Evolutionary conservation across 768 basidiomycete species (phyloP), one percentile per base, ranked within the genome.

Genomic region (Amanita molliuscula): DNA sequence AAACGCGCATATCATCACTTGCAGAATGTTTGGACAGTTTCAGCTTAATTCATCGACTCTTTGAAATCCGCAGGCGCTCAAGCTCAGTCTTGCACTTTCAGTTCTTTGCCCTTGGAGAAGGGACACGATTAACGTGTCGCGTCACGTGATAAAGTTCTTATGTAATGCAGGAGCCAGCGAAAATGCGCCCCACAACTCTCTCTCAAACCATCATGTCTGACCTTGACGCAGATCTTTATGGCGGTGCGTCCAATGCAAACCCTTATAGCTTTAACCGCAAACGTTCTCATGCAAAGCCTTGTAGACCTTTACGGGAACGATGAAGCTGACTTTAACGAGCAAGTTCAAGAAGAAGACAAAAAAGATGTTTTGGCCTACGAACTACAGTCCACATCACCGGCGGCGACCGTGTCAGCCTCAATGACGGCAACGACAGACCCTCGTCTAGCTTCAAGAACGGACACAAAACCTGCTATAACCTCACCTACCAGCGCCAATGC

Each of bases 161-260:
- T 48, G 44, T 54, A 44, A 54, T 21, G 33, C 21, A 23, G 11
- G 31, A 33, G 36, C 28, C 38, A 21, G 25, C 29, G 37, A 47
- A 47, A 28, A 35, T 43, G 25, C 29, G n/a, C 53, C 55, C 57
- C 46, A 47, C 54, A 58, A 52, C 61, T 64, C 58, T 63, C 56
- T 55, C 58, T 62, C 54, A 48, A 55, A 65, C 69, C 62, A 65
- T 63, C 58, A 85, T 85, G 85, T 81, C 83, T 55, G 86, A 88
- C 70, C 82, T 88, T 65, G 87, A 91, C 65, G 86, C 86, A 67
- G 90, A 92, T 65, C 76, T 92, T 47, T 93, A 93, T 60, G 88
- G 88, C 60, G 90, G 90, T 88, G 62, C 50, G 81, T 60, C 20
- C n/a, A 10, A 1, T 47, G 35, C 21, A 40, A 38, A 16, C 26